Base-by-base conservation (phyloP, 208 protist genomes). In the Crithidia acanthocephali region DNA sequence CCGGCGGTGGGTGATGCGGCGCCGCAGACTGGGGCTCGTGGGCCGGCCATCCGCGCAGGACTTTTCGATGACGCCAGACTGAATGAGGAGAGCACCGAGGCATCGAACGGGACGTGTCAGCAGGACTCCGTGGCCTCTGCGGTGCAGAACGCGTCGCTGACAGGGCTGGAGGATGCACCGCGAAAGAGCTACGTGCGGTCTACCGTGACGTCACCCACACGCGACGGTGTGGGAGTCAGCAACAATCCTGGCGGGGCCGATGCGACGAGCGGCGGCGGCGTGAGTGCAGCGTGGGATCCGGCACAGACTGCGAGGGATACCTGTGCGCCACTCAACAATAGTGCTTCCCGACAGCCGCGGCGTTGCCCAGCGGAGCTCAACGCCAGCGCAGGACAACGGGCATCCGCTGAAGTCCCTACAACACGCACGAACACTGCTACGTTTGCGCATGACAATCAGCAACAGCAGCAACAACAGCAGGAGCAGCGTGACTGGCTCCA, bases 181-280 rank as follows among this genome's bases (percentile, higher is more conserved):
- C 78, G 82, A 20, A 87, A 84, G 72, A 81, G 74, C 53, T 86
- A 86, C 66, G 50, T 50, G 13, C 74, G 73, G 2, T 72, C 69
- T 11, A 44, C 52, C 40, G 56, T 32, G 20, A 28, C n/a, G 28
- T 71, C 48, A 8, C 58, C 76, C 15, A 61, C 56, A 25, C 48
- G 22, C 6, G 40, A 30, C 20, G 27, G 32, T 45, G 44, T 20
- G 28, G 28, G 10, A 8, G 20, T 20, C 16, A 16, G 25, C n/a
- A 20, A 47, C 9, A 23, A 7, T 1, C 52, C 5, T 58, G 23
- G 22, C 6, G n/a, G n/a, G n/a, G n/a, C n/a, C n/a, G n/a, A n/a
- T n/a, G n/a, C n/a, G n/a, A n/a, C n/a, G n/a, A n/a, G n/a, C n/a
- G n/a, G 11, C 35, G 35, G 8, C 11, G 35, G 8, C 11, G 35